Evolutionary conservation across 2,329 filamentous ascomycete species (phyloP).

Genomic region (Hypoxylon sp.): DNA sequence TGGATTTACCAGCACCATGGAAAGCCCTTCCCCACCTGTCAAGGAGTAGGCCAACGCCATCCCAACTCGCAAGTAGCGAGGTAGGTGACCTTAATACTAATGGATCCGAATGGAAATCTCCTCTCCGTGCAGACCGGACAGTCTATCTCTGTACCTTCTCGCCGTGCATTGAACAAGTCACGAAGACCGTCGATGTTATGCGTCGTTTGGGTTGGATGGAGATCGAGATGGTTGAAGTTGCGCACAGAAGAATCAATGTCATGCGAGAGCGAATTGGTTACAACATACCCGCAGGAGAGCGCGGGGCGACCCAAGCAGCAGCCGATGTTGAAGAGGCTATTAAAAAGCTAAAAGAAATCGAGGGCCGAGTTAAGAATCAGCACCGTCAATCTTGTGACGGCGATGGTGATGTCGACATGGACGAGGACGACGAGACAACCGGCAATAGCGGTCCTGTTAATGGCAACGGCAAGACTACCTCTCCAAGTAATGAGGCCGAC

Average conservation of each 20-base stretch:
- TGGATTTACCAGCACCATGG: constrained; percentile 87
- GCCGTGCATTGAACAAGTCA: constrained; percentile 97
- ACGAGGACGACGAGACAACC: constrained; percentile 52
- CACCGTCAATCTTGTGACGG: constrained; percentile 60
- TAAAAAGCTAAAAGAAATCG: constrained; percentile 78
- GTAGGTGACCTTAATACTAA: constrained; percentile 41
- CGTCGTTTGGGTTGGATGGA: constrained; percentile 89
- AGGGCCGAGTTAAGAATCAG: constrained; percentile 76
- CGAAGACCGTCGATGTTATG: constrained; percentile 84
- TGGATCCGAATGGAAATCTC: constrained; percentile 64
- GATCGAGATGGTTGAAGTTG: constrained; percentile 93
- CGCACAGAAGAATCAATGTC: constrained; percentile 84
- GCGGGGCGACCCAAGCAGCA: constrained; percentile 78
- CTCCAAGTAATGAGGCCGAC: constrained; percentile 47
- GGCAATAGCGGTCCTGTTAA: constrained; percentile 52
- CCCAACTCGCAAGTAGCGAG: constrained; percentile 46
- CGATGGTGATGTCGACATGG: constrained; percentile 59
- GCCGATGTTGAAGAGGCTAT: constrained; percentile 86
- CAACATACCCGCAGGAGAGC: constrained; percentile 71
- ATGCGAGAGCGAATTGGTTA: constrained; percentile 85
- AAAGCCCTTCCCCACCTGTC: constrained; percentile 82
- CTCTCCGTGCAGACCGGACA: constrained; percentile 79
- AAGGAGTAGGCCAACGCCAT: constrained; percentile 61
- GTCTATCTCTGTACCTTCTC: constrained; percentile 93
- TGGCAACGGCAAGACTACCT: constrained; percentile 51